Evolutionary conservation across 2,329 filamentous ascomycete species (phyloP).

Genomic region (Penicillium italicum): DNA sequence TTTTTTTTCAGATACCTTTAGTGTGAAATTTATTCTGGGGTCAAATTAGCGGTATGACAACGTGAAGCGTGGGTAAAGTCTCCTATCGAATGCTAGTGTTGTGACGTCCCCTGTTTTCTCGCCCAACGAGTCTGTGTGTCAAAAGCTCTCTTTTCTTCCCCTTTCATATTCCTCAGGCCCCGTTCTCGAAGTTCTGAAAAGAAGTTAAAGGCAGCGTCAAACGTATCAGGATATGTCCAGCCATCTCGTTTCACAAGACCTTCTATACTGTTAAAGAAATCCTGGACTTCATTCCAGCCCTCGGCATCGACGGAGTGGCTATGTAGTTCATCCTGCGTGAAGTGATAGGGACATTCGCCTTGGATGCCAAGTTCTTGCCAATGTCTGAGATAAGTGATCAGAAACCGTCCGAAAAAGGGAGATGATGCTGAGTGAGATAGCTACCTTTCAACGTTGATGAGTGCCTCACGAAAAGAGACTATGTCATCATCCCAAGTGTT

Average conservation of each 20-base stretch:
- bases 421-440: not conserved
- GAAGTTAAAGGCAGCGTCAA: conserved; percentile 34
- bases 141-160: conserved; percentile 32
- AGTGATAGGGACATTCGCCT: conserved; percentile 22
- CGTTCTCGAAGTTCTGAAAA: conserved; percentile 35
- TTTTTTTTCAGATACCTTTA: not conserved
- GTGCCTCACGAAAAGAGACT: conserved; percentile 21
- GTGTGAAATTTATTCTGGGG: not conserved
- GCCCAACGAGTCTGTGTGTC: conserved; percentile 32
- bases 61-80: not conserved
- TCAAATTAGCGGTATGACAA: not conserved
- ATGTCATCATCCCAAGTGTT: conserved; percentile 28
- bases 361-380: conserved; percentile 21
- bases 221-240: conserved; percentile 37
- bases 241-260: conserved; percentile 38
- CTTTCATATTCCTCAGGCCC: conserved; percentile 30
- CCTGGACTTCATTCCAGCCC: conserved; percentile 26
- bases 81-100: not conserved
- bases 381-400: conserved; percentile 11
- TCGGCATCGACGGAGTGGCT: conserved; percentile 19
- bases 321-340: conserved; percentile 21
- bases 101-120: conserved; percentile 2
- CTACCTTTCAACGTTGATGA: conserved; percentile 27
- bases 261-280: conserved; percentile 38
- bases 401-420: not conserved